These are phyloP conservation scores for Sphaerulina musiva DNA, from an alignment of 2,329 filamentous ascomycete genomes.

Conservation along the genomic window DNA sequence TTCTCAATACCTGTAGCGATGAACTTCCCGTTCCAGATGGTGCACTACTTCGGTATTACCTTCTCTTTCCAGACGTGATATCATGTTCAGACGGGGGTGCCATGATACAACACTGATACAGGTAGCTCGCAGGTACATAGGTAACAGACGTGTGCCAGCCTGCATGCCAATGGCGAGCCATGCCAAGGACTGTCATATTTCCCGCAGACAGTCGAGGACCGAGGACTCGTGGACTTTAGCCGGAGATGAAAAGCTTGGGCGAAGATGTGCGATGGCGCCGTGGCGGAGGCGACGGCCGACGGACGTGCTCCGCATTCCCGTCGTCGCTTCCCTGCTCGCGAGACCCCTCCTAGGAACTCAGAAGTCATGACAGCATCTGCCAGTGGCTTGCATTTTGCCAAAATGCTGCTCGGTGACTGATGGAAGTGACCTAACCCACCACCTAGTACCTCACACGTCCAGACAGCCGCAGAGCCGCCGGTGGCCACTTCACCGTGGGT, in stretches of 20 bases:
- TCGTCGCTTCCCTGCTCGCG: background rate
- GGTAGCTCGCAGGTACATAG: no score
- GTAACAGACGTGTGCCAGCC: no score
- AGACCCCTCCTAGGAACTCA: constrained; percentile 6
- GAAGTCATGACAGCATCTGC: background rate
- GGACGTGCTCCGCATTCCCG: background rate
- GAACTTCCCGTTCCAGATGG: background rate
- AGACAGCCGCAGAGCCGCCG: constrained; percentile 5
- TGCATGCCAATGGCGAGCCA: no score
- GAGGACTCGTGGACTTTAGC: background rate
- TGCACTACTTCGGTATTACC: no score
- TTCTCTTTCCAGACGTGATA: background rate
- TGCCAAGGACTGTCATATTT: background rate
- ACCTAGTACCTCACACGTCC: background rate
- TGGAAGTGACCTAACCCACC: background rate
- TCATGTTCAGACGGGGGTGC: background rate
- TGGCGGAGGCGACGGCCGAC: background rate
- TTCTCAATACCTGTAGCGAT: background rate
- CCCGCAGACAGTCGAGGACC: background rate
- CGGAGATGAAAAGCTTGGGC: background rate
- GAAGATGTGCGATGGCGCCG: background rate
- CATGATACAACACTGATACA: background rate
- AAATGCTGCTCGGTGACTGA: constrained; percentile 2
- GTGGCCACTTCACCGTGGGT: background rate
- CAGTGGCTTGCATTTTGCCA: constrained; percentile 13